A percentile compares a stretch with the other conserved stretches of the same genome.
These are phyloP conservation scores for Odontarrhena argentea DNA, from an alignment of 345 rosid species.

Conservation along the genomic window DNA sequence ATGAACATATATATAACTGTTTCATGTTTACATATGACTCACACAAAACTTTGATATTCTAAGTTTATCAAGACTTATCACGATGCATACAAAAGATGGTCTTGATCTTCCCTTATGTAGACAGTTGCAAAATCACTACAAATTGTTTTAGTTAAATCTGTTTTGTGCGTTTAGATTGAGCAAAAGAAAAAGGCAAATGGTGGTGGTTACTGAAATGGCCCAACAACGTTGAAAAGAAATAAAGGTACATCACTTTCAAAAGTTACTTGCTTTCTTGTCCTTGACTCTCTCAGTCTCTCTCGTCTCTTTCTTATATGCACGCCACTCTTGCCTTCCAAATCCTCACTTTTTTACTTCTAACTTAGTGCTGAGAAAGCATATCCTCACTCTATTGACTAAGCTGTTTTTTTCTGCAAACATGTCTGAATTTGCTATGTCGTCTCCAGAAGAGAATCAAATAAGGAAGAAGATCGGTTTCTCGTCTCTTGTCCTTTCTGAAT, in stretches of 20 bases:
- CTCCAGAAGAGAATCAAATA: constrained; percentile 33
- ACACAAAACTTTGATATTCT: background rate
- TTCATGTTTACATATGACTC: background rate
- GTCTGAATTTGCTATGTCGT: constrained; percentile 54
- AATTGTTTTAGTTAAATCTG: constrained; percentile 2
- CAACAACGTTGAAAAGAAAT: constrained; percentile 36
- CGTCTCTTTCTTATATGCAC: constrained; percentile 55
- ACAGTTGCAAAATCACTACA: background rate
- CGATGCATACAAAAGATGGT: constrained; percentile 5
- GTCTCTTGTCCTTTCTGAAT: constrained; percentile 51
- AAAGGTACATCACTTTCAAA: constrained; percentile 41
- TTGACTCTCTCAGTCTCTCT: constrained; percentile 17
- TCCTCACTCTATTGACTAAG: constrained; percentile 25
- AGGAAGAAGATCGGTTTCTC: constrained; percentile 48
- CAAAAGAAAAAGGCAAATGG: constrained; percentile 20
- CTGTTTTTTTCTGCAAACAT: constrained; percentile 34
- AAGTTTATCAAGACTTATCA: background rate
- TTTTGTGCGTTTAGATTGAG: constrained; percentile 4
- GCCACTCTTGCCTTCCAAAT: constrained; percentile 51
- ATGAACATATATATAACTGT: background rate
- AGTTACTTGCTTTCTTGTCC: constrained; percentile 42
- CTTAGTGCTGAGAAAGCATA: constrained; percentile 10
- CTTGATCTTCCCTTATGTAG: background rate
- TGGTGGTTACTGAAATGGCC: constrained; percentile 52
- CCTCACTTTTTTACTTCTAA: constrained; percentile 28